Evolutionary conservation across 2,329 filamentous ascomycete genomes (phyloP).

Genomic region (Verticillium alfalfae): DNA sequence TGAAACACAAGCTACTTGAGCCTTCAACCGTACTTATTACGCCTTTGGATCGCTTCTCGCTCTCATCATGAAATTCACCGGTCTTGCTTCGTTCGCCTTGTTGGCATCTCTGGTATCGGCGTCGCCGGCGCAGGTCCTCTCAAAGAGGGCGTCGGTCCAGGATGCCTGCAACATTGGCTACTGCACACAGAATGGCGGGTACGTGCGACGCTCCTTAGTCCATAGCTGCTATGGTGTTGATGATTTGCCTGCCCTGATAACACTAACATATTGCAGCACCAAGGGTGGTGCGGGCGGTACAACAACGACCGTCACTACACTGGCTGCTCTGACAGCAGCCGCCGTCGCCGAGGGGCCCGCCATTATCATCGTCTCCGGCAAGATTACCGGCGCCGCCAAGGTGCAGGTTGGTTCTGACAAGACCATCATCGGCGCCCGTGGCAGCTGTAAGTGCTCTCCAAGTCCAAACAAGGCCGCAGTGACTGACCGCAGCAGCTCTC

Average conservation of each 20-base stretch:
- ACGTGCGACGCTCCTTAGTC: neutral
- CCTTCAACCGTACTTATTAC: neutral
- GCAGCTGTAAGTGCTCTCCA: slow-evolving; percentile 9
- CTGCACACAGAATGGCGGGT: slow-evolving; percentile 11
- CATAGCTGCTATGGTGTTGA: neutral
- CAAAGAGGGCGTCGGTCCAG: slow-evolving; percentile 7
- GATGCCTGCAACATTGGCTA: slow-evolving; percentile 11
- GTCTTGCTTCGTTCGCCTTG: slow-evolving; percentile 2
- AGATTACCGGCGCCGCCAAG: slow-evolving; percentile 26
- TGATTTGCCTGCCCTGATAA: neutral
- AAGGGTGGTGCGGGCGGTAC: slow-evolving; percentile 9
- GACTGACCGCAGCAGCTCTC: slow-evolving; percentile 9
- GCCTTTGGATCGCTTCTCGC: neutral
- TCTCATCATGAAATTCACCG: slow-evolving; percentile 3
- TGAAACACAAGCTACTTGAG: neutral
- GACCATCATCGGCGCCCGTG: slow-evolving; percentile 28
- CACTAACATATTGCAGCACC: slow-evolving; percentile 1
- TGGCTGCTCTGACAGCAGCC: slow-evolving; percentile 36
- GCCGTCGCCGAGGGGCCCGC: slow-evolving; percentile 31
- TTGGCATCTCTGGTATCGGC: slow-evolving; percentile 3
- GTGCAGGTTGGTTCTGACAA: slow-evolving; percentile 33
- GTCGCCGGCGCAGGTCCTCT: slow-evolving; percentile 4
- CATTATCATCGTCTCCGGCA: slow-evolving; percentile 25
- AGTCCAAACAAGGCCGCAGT: neutral
- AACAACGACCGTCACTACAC: slow-evolving; percentile 40